Evolutionary conservation across 192 early-diverging fungal genomes (phyloP), one percentile per base, ranked within the genome.

Genomic region (Funneliformis geosporum): DNA sequence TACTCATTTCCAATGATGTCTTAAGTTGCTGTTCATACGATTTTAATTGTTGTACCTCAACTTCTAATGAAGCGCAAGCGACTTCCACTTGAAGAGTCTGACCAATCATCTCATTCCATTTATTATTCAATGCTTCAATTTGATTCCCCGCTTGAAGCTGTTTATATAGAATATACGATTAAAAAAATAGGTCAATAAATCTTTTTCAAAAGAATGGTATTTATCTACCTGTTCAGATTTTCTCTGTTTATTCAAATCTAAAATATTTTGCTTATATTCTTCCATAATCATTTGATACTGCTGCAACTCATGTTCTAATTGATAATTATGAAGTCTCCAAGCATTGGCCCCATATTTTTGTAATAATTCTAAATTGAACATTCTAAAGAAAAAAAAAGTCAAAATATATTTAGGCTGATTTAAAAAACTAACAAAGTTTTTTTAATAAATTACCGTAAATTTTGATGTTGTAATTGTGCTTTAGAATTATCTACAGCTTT

Each of bases 261-360:
- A 81, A 18, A 87, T 84, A 25, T 88, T 68, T n/a, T 81, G 65
- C 40, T 73, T 69, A 33, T 87, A 83, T 7, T 84, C 76, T 8
- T 90, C 87, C 6, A 88, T 82, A 4, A 74, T 73, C 27, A 82
- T 82, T 79, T 85, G 80, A 59, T 87, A 68, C 21, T 83, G 77
- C 10, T 78, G 78, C 4, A 90, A 69, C 46, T 84, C 61, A 25
- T 73, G 76, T 60, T 90, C 87, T 67, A 88, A 28, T 40, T 90
- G 89, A 62, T 84, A 90, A 67, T 90, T 90, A 33, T 90, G 89
- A 60, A 88, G 72, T 69, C 85, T 86, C 89, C 89, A 90, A 0
- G 89, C 85, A 83, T 90, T 90, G 42, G 82, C 80, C 27, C 88
- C 88, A 68, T 86, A 89, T 65, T 88, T 88, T 79, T 84, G 84